Evolutionary conservation across 2,329 filamentous ascomycete genomes (phyloP).

Genomic region (Furcasterigmium sp.): DNA sequence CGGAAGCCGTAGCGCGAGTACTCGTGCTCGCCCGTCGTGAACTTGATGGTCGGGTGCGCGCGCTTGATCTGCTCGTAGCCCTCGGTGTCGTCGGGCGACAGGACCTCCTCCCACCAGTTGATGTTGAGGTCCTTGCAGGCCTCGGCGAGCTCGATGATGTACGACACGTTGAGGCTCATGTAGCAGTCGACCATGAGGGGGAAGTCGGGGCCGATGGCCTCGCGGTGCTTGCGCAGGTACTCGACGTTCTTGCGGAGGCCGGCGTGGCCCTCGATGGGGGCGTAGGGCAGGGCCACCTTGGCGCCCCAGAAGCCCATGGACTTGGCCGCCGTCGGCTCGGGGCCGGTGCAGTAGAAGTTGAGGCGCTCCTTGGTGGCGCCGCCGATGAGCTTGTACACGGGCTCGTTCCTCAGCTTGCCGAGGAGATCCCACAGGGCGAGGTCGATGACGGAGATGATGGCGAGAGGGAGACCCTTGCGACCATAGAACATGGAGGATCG

Average conservation of each 20-base stretch:
- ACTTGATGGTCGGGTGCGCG: conserved; percentile 84
- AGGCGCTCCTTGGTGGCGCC: conserved; percentile 80
- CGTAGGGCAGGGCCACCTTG: conserved; percentile 86
- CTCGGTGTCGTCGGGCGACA: conserved; percentile 87
- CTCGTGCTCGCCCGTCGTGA: conserved; percentile 94
- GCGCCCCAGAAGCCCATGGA: conserved; percentile 85
- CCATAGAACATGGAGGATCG: conserved; percentile 94
- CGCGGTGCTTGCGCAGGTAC: conserved; percentile 79
- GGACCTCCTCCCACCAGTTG: conserved; percentile 96
- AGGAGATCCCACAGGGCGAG: conserved; percentile 88
- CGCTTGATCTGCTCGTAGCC: conserved; percentile 87
- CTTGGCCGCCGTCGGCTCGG: conserved; percentile 74
- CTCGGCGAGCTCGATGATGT: conserved; percentile 87
- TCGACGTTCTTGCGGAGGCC: conserved; percentile 86
- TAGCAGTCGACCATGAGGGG: conserved; percentile 96
- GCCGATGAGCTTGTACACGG: conserved; percentile 91
- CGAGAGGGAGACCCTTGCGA: conserved; percentile 82
- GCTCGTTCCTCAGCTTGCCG: conserved; percentile 86
- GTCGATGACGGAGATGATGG: conserved; percentile 91
- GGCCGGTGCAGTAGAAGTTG: conserved; percentile 92
- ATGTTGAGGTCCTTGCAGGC: conserved; percentile 79
- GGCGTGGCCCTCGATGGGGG: conserved; percentile 77
- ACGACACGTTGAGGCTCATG: conserved; percentile 89
- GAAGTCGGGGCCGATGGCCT: conserved; percentile 82
- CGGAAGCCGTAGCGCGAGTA: conserved; percentile 93